These are phyloP conservation scores for Sporothrix humicola DNA, from an alignment of 2,329 filamentous ascomycete genomes.

Conservation along the genomic window DNA sequence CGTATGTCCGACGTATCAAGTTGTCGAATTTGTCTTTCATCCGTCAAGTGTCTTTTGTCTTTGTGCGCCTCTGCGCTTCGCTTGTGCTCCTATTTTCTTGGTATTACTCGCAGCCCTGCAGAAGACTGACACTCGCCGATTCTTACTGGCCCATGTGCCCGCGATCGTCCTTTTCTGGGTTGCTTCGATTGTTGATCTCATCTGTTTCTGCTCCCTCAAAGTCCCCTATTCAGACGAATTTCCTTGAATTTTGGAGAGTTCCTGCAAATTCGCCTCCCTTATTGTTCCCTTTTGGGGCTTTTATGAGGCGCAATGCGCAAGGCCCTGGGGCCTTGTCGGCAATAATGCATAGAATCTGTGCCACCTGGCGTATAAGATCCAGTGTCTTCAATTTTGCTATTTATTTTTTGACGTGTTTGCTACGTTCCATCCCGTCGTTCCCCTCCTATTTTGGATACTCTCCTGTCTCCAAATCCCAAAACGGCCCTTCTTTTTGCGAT, in stretches of 20 bases:
- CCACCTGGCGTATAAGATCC: not conserved
- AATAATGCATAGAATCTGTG: not conserved
- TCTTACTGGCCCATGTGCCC: not conserved
- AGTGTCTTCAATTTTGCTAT: not conserved
- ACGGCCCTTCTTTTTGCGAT: slow-evolving; percentile 9
- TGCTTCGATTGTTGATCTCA: not conserved
- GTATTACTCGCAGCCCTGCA: slow-evolving; percentile 1
- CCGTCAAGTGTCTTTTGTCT: not conserved
- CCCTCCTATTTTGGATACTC: not conserved
- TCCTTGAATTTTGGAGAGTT: not conserved
- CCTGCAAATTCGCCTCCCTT: slow-evolving; percentile 6
- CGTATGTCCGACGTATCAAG: not conserved
- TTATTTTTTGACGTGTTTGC: not conserved
- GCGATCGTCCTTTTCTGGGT: not conserved
- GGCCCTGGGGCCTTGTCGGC: not conserved
- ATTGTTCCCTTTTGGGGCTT: slow-evolving; percentile 13
- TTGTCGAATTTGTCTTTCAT: too few relatives aligned
- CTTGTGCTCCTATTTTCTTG: not conserved
- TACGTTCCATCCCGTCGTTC: slow-evolving; percentile 12
- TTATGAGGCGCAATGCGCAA: not conserved
- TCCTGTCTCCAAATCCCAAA: not conserved
- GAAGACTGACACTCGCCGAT: not conserved
- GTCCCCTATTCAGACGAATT: too few relatives aligned
- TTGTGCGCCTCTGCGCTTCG: not conserved
- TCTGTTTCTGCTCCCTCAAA: not conserved